These are phyloP conservation scores for Hypoxylon crocopeplum DNA, from an alignment of 495 filamentous ascomycete species.

Conservation along the genomic window DNA sequence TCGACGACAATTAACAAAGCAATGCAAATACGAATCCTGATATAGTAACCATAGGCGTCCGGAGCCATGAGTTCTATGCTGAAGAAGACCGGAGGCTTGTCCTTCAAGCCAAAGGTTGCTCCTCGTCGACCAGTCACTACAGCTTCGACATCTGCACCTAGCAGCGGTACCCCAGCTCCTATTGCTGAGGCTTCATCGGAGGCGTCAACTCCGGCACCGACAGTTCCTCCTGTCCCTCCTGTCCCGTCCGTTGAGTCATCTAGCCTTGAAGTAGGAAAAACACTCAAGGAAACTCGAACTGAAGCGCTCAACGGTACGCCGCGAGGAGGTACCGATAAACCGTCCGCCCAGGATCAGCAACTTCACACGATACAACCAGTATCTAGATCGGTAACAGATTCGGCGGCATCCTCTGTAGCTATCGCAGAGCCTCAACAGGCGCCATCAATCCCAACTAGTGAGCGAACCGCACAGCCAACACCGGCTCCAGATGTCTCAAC, in stretches of 20 bases:
- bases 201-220: constrained; percentile 23
- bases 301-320: constrained; percentile 7
- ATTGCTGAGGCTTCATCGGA: constrained; percentile 26
- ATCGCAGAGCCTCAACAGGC: constrained; percentile 23
- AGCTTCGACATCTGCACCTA: constrained; percentile 12
- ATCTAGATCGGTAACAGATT: background rate
- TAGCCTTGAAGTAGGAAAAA: background rate
- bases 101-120: constrained; percentile 52
- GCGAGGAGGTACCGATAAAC: background rate
- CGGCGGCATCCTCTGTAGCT: constrained; percentile 1
- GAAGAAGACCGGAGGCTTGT: constrained; percentile 51
- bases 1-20: constrained; percentile 3
- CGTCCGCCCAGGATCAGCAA: background rate
- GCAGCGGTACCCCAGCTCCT: constrained; percentile 19
- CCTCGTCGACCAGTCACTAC: constrained; percentile 32
- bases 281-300: constrained; percentile 1
- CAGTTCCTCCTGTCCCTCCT: constrained; percentile 14
- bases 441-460: constrained; percentile 32
- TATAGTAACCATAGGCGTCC: constrained; percentile 23
- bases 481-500: constrained; percentile 17
- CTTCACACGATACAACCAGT: background rate
- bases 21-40: constrained; percentile 9
- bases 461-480: constrained; percentile 25
- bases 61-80: constrained; percentile 51
- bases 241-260: constrained; percentile 12